Evolutionary conservation across 306 rosid genomes (phyloP), one percentile per base, ranked within the genome.

Genomic region (Vigna angularis): DNA sequence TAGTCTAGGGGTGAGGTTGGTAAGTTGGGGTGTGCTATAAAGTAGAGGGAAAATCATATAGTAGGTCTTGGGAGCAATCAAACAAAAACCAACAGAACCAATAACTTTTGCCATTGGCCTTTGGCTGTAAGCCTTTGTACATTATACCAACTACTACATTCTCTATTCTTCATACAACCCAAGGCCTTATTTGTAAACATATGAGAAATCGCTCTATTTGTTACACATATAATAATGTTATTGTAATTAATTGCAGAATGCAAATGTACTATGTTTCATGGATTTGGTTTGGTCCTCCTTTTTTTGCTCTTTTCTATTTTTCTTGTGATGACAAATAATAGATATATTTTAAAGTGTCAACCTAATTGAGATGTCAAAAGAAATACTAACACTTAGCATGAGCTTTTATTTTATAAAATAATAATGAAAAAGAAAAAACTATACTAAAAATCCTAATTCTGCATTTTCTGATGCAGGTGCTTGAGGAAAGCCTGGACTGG

Each of bases 401-500:
- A 30, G 34, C 34, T 30, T 30, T 30, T 30, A 30, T 30, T 30
- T 30, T 4, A 30, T 0, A 30, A 30, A 30, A 26, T 26, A 30
- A 30, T 30, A 30, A 30, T 30, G 5, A 30, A 3, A 4, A 30
- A 30, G 5, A 30, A 30, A 30, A 4, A 57, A 10, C 4, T 57
- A 1, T 12, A 57, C 3, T 11, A 30, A 38, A 44, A 57, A 38
- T 82, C 38, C 18, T 53, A 74, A 4, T 69, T 80, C 36, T 66
- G 74, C 57, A 74, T 59, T 58, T 65, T 72, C 8, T 82, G 16
- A 24, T 55, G 5, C 81, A 94, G 98, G 97, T 94, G 42, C 70
- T 94, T 81, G 97, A 89, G 88, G 97, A 94, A 78, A 92, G 92
- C 69, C 78, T 94, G 66, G 98, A 94, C 51, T 94, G 98, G 98